phyloP scores from a whole-genome alignment of 306 rosid species.

The Glycine latifolia region DNA sequence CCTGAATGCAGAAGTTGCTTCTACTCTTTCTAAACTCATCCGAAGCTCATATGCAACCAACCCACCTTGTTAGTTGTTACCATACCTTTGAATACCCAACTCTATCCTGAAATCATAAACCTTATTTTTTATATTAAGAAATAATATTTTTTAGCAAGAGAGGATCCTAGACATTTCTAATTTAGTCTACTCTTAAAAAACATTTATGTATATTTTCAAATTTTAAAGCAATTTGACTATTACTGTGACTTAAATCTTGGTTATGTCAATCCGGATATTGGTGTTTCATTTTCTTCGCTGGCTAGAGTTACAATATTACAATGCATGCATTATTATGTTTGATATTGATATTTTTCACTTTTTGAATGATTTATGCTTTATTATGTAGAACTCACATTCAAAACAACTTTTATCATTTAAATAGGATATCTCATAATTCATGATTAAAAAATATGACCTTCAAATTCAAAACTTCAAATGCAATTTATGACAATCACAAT shows the following conservation, averaged over 20 bases:
- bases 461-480: constrained; percentile 28
- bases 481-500: constrained; percentile 13
- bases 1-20: constrained; percentile 11
- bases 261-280: constrained; percentile 4
- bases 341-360: constrained; percentile 3
- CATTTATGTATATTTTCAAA: constrained; percentile 7
- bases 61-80: constrained; percentile 33
- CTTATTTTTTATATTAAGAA: constrained; percentile 9
- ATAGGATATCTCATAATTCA: constrained; percentile 21
- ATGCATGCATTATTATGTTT: constrained; percentile 27
- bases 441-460: not conserved
- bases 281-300: constrained; percentile 16
- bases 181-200: not conserved
- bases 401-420: constrained; percentile 33
- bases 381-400: constrained; percentile 5
- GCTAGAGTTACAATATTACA: not conserved
- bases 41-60: constrained; percentile 9
- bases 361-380: constrained; percentile 21
- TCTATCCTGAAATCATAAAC: constrained; percentile 32
- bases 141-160: not conserved
- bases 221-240: not conserved
- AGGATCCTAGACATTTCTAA: constrained; percentile 16
- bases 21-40: not conserved
- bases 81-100: constrained; percentile 27
- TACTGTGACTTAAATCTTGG: constrained; percentile 23